Percentiles rank a stretch among this genome's conserved stretches.
Evolutionary conservation across 2,329 filamentous ascomycete genomes (phyloP).

Genomic region (Botrytis byssoidea): DNA sequence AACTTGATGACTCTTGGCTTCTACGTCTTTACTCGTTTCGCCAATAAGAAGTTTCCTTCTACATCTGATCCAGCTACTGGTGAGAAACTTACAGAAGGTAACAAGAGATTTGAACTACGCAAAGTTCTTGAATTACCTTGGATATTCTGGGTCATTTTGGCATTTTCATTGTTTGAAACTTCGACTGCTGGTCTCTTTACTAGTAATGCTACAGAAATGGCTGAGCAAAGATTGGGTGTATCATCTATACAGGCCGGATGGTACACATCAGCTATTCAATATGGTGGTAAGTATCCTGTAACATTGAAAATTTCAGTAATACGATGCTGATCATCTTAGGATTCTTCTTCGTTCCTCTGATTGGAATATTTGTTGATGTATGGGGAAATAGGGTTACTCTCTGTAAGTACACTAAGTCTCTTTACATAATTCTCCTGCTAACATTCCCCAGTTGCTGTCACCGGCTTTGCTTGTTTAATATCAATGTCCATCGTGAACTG

Average conservation of each 20-base stretch:
- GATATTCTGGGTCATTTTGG: constrained; percentile 56
- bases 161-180: constrained; percentile 59
- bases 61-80: constrained; percentile 53
- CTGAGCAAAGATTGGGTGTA: constrained; percentile 58
- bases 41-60: constrained; percentile 22
- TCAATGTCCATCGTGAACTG: constrained; percentile 56
- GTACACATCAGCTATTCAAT: constrained; percentile 58
- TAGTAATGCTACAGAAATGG: constrained; percentile 60
- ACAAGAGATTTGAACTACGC: constrained; percentile 53
- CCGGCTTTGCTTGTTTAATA: constrained; percentile 50
- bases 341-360: constrained; percentile 59
- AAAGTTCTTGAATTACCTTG: constrained; percentile 59
- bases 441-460: constrained; percentile 40
- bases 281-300: constrained; percentile 42
- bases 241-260: constrained; percentile 56
- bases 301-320: neutral
- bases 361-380: constrained; percentile 46
- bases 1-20: constrained; percentile 54
- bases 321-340: constrained; percentile 32
- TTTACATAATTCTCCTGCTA: neutral
- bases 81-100: constrained; percentile 58
- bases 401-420: constrained; percentile 35
- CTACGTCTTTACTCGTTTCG: constrained; percentile 54
- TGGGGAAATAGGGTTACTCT: constrained; percentile 52
- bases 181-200: constrained; percentile 54